phyloP scores from a whole-genome alignment of 164 flowering plant species.

The Tetracentron sinense region DNA sequence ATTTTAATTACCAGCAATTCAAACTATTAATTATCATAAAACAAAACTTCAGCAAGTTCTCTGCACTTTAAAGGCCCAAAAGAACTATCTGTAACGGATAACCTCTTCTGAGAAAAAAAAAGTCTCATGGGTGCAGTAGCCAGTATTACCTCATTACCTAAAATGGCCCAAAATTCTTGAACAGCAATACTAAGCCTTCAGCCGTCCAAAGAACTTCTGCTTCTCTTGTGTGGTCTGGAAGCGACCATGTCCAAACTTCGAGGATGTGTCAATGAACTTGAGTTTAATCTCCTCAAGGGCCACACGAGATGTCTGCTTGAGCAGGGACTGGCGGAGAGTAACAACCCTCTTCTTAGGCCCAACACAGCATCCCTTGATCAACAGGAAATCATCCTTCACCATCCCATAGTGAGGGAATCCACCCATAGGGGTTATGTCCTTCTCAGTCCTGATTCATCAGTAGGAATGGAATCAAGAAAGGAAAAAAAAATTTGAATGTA shows the following conservation, averaged over 20 bases:
- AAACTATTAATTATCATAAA: too few relatives aligned
- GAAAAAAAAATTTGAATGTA: too few relatives aligned
- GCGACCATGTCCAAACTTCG: conserved; percentile 18
- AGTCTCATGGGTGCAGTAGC: too few relatives aligned
- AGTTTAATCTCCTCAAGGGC: conserved; percentile 23
- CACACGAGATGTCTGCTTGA: conserved; percentile 19
- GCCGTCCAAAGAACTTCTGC: conserved; percentile 16
- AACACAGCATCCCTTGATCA: conserved; percentile 9
- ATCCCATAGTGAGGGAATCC: conserved; percentile 5
- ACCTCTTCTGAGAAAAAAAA: too few relatives aligned
- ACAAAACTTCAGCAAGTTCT: too few relatives aligned
- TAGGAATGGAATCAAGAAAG: neutral
- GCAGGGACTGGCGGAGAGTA: conserved; percentile 18
- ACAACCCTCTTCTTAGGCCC: conserved; percentile 22
- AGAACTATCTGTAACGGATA: too few relatives aligned
- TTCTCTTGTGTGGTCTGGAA: conserved; percentile 20
- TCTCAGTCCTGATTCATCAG: conserved; percentile 16
- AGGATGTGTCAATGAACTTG: conserved; percentile 2
- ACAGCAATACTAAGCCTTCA: neutral
- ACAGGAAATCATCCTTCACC: conserved; percentile 15
- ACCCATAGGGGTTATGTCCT: conserved; percentile 23
- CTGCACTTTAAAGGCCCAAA: too few relatives aligned
- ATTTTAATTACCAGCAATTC: too few relatives aligned
- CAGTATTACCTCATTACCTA: neutral
- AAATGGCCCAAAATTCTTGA: neutral